phyloP scores from a whole-genome alignment of 768 basidiomycete species.

The Rhodocollybia butyracea region DNA sequence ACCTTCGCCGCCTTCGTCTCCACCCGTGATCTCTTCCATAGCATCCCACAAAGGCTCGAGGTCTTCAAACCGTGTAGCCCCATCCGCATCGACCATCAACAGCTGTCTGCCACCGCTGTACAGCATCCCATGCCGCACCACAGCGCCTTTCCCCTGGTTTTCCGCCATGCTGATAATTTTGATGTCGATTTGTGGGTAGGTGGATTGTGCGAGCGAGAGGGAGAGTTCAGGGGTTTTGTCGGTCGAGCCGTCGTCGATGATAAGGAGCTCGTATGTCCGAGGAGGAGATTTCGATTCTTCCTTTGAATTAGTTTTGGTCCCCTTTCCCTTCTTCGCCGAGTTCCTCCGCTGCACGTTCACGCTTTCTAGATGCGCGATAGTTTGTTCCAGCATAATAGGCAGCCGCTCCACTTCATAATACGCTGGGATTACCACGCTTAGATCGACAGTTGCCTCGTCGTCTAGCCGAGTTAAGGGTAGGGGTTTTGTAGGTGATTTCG shows the following conservation, averaged over 20 bases:
- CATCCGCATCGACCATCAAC: conserved; percentile 94
- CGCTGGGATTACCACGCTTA: conserved; percentile 85
- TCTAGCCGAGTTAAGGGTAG: conserved; percentile 53
- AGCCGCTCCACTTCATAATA: conserved; percentile 88
- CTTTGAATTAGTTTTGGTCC: not conserved
- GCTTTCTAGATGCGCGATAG: conserved; percentile 61
- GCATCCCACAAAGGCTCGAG: conserved; percentile 73
- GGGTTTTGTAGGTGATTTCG: conserved; percentile 48
- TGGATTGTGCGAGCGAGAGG: conserved; percentile 52
- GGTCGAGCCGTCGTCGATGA: conserved; percentile 87
- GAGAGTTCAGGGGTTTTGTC: conserved; percentile 72
- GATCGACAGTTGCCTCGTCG: conserved; percentile 59
- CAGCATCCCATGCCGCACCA: conserved; percentile 89
- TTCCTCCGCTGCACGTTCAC: conserved; percentile 35
- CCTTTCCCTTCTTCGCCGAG: not conserved
- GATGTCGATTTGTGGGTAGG: conserved; percentile 58
- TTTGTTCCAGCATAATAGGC: conserved; percentile 77
- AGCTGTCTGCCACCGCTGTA: conserved; percentile 73
- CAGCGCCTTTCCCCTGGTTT: conserved; percentile 92
- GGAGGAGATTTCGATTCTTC: not conserved
- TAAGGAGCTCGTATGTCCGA: conserved; percentile 69
- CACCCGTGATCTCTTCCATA: too few species aligned
- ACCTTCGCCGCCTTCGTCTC: too few species aligned
- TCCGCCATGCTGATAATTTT: conserved; percentile 72
- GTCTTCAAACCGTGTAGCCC: conserved; percentile 85